Evolutionary conservation across 257 asterid species (phyloP), one percentile per base, ranked within the genome.

Genomic region (Haberlea rhodopensis): DNA sequence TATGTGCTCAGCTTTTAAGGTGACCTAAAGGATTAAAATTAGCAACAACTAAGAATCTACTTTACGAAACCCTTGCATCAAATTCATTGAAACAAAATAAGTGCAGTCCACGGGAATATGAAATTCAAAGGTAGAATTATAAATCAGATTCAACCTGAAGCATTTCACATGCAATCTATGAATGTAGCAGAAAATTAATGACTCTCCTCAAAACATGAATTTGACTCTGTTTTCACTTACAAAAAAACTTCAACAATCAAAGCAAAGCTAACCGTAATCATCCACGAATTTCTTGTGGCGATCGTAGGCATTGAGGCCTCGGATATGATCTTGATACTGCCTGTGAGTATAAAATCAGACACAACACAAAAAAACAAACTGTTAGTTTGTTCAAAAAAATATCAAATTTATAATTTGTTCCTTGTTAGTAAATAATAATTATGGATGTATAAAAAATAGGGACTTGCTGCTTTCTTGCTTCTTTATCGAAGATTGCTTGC

Each of bases 261-360:
- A 51, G 19, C 4, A 46, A 57, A 68, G 68, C 79, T 70, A 11
- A 87, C 97, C 90, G 69, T 92, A 92, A 71, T 92, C 99, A 66
- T 80, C 73, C 77, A 92, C 45, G 71, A 87, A 92, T 64, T 84
- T 92, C 80, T 84, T 84, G 84, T 92, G 99, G 66, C 99, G 99
- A 74, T 92, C 96, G 68, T 87, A 92, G 19, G 97, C 99, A 74
- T 92, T 92, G 79, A 92, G 97, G 54, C 99, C 99, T 74, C 82
- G 87, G 22, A 92, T 79, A 65, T 85, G 83, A 71, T 91, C 91
- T 80, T 92, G 99, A 69, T 89, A 92, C 57, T 92, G 96, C 87
- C 96, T 89, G 85, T 37, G 60, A 4, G 29, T 43, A 34, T 57
- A 54, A 8, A 51, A 67, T 34, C 53, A 66, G 53, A 22, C 53